These are phyloP conservation scores for Platanus orientalis DNA, from an alignment of 164 flowering plant genomes.

Conservation along the genomic window DNA sequence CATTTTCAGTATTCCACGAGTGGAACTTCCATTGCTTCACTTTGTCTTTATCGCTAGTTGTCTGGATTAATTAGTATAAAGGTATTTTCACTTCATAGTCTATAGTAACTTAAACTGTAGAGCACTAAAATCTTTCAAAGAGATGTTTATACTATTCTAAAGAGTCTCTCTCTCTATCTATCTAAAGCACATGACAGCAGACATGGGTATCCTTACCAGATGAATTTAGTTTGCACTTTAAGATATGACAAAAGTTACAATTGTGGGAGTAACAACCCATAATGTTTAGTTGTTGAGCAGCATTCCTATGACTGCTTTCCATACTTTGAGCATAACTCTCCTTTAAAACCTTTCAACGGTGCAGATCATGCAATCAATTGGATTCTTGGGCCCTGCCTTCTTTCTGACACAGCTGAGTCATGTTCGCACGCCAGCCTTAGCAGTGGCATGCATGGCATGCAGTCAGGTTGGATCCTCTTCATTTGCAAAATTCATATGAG, in stretches of 20 bases:
- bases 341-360: constrained; percentile 16
- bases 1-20: not conserved
- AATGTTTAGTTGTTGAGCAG: too few species aligned
- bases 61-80: not conserved
- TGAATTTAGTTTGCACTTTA: not conserved
- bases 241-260: too few species aligned
- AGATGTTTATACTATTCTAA: too few species aligned
- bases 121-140: too few species aligned
- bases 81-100: not conserved
- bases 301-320: constrained; percentile 5
- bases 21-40: constrained; percentile 4
- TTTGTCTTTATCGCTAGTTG: not conserved
- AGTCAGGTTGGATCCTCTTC: constrained; percentile 66
- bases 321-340: constrained; percentile 7
- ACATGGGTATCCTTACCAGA: not conserved
- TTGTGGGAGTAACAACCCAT: not conserved
- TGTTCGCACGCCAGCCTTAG: constrained; percentile 76
- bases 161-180: too few species aligned
- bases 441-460: constrained; percentile 98
- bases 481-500: not conserved
- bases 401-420: constrained; percentile 84
- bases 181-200: too few species aligned
- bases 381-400: constrained; percentile 97
- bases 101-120: not conserved
- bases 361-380: constrained; percentile 98